phyloP scores from a whole-genome alignment of 192 early-diverging fungal genomes.

The Anaeromyces robustus region DNA sequence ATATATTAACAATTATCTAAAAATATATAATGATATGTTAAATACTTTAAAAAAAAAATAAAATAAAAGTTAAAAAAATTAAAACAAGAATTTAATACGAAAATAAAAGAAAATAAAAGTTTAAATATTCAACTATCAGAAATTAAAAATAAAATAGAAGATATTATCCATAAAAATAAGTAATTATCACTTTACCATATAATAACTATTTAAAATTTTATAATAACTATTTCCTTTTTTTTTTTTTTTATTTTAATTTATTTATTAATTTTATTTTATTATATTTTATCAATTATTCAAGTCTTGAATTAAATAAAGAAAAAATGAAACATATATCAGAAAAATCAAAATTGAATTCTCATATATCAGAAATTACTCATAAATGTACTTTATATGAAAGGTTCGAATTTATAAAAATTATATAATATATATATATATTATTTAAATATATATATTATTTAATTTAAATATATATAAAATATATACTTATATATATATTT shows the following conservation, averaged over 20 bases:
- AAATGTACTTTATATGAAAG: neutral
- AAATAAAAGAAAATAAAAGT: neutral
- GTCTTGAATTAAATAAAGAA: neutral
- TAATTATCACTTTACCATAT: neutral
- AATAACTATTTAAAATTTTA: too few species aligned
- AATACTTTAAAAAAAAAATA: too few species aligned
- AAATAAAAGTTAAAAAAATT: neutral
- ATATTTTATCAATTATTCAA: neutral
- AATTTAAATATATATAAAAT: too few species aligned
- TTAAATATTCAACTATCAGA: neutral
- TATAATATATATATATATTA: too few species aligned
- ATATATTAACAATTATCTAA: too few species aligned
- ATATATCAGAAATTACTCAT: neutral
- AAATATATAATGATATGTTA: too few species aligned
- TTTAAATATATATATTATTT: too few species aligned
- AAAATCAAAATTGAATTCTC: neutral
- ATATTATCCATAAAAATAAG: neutral
- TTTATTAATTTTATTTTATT: too few species aligned
- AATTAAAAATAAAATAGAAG: neutral
- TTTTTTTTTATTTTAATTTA: too few species aligned
- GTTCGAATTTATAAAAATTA: neutral
- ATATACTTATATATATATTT: too few species aligned
- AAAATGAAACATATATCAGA: neutral
- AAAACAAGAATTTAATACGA: neutral
- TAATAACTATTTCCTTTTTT: too few species aligned